Percentiles rank a stretch among this genome's conserved stretches.
Conservation (phyloP, 2,329 filamentous ascomycete genomes). For the Penicillium frequentans region DNA sequence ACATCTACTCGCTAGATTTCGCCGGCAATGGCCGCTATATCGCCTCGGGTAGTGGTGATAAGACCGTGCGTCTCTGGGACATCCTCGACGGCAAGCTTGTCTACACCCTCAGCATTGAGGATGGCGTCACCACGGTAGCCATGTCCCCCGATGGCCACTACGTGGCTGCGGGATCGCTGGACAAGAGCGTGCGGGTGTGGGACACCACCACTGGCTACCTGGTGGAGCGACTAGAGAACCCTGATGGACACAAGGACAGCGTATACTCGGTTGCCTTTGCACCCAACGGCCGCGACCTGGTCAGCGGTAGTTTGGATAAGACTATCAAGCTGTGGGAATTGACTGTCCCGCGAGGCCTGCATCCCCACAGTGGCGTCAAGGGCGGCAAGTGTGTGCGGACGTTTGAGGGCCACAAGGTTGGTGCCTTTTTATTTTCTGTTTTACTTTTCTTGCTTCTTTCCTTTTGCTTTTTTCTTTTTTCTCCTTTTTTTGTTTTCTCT, state of each 20-base stretch:
- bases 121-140: conserved; percentile 95
- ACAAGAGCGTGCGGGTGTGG: conserved; percentile 98
- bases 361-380: conserved; percentile 68
- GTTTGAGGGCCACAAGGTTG: conserved; percentile 92
- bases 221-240: conserved; percentile 86
- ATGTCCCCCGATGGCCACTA: conserved; percentile 94
- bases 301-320: conserved; percentile 93
- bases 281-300: conserved; percentile 86
- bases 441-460: not conserved
- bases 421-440: conserved; percentile 28
- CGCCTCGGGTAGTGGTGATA: conserved; percentile 90
- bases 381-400: conserved; percentile 93
- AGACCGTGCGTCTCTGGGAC: conserved; percentile 95
- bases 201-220: conserved; percentile 83
- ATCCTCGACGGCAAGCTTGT: conserved; percentile 81
- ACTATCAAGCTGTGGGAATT: conserved; percentile 99
- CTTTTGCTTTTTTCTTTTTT: not conserved
- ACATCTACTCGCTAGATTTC: conserved; percentile 97
- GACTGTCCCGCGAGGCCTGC: conserved; percentile 66
- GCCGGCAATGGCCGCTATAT: conserved; percentile 91
- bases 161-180: conserved; percentile 90
- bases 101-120: conserved; percentile 86
- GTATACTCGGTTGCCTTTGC: conserved; percentile 97
- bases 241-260: conserved; percentile 93
- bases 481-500: not conserved